Conservation (phyloP, 495 filamentous ascomycete species). For the Talaromyces thailandensis region DNA sequence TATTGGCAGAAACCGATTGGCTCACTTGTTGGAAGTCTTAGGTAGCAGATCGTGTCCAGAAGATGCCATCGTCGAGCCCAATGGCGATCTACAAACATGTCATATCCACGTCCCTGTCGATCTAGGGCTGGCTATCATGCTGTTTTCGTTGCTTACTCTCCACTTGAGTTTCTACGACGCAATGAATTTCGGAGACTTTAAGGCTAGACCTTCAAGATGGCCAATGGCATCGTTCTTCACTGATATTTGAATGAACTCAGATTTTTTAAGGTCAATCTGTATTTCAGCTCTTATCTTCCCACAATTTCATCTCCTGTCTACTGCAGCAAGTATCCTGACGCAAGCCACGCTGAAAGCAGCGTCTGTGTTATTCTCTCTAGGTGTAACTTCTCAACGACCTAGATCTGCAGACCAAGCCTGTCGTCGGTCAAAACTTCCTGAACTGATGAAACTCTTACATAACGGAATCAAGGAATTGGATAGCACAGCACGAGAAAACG, state of each 20-base stretch:
- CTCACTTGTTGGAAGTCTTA: neutral
- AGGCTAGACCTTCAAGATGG: neutral
- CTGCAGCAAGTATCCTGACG: neutral
- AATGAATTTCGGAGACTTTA: neutral
- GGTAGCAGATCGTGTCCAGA: neutral
- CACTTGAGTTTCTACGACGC: neutral
- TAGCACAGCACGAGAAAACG: neutral
- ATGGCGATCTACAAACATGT: slow-evolving; percentile 1
- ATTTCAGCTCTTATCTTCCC: neutral
- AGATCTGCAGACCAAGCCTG: slow-evolving; percentile 2
- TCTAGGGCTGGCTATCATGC: slow-evolving; percentile 2
- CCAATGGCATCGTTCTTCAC: neutral
- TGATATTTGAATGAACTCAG: slow-evolving; percentile 1
- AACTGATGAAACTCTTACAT: neutral
- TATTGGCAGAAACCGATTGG: neutral
- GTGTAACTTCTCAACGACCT: neutral
- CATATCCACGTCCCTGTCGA: neutral
- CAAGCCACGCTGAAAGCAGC: neutral
- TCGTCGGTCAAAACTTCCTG: slow-evolving; percentile 2
- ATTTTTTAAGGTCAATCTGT: neutral
- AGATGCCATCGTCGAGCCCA: neutral
- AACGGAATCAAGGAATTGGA: slow-evolving; percentile 2
- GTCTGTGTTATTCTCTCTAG: neutral
- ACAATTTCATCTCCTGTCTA: neutral
- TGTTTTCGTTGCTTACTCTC: neutral